Conservation (phyloP, 345 rosid species). For the Acer saccharum region DNA sequence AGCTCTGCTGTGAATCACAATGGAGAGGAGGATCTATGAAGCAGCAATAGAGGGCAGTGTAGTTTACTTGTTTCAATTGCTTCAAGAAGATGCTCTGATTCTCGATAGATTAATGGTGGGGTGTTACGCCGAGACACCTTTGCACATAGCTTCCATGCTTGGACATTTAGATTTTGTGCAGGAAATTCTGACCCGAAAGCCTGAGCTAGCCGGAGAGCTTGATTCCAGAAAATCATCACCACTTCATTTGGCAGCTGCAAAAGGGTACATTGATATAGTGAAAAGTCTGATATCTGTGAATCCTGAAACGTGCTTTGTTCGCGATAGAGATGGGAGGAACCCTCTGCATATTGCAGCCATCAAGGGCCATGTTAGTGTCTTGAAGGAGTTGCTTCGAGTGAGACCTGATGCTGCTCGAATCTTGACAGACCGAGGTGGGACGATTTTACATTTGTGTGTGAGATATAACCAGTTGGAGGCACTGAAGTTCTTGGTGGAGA, state of each 20-base stretch:
- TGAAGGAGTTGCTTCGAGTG: background rate
- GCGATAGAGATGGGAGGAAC: background rate
- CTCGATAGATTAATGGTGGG: background rate
- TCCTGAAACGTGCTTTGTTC: constrained; percentile 8
- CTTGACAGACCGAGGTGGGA: constrained; percentile 17
- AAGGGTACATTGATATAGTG: constrained; percentile 14
- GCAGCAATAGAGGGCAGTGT: constrained; percentile 1
- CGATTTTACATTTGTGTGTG: constrained; percentile 29
- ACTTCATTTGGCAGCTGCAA: constrained; percentile 20
- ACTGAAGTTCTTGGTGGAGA: constrained; percentile 25
- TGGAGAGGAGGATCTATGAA: background rate
- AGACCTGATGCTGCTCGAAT: background rate
- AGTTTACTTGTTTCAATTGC: background rate
- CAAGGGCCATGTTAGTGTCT: constrained; percentile 5
- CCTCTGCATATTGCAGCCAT: constrained; percentile 15
- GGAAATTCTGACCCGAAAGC: constrained; percentile 1
- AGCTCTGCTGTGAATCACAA: background rate
- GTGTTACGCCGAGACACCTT: constrained; percentile 7
- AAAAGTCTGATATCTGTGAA: background rate
- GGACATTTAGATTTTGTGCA: constrained; percentile 13
- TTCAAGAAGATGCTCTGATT: constrained; percentile 1
- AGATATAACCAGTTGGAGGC: constrained; percentile 25
- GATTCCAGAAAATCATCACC: constrained; percentile 5
- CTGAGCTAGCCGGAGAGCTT: constrained; percentile 10
- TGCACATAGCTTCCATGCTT: constrained; percentile 21